Base-by-base conservation (phyloP, 1,139 yeast species). In the Taphrina sp. region DNA sequence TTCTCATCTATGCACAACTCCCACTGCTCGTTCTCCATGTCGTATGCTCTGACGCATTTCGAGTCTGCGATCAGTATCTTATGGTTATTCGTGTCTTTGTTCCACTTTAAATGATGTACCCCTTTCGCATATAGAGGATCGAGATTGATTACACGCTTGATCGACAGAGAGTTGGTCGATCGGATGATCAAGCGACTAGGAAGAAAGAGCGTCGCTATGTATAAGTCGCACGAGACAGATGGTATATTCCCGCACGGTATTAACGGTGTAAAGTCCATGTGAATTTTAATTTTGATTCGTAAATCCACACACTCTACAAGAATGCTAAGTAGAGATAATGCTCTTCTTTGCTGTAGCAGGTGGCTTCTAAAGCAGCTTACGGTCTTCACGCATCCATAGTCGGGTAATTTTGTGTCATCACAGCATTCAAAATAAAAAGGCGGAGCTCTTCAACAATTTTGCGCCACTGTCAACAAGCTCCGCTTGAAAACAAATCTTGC, bases 11-110 rank as follows among this genome's bases (percentile, higher is more conserved):
- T 60, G 42, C 26, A 49, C 7, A 36, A 19, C 14, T 14, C 28
- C 36, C 37, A 36, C 2, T 49, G 52, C 14, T 39, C 35, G 19
- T 58, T 52, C 35, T 59, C 61, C 35, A 60, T 23, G 22, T 56
- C 61, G 56, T 59, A 61, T 4, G 59, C 59, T 16, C 57, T 24
- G 5, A 61, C 58, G 16, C 51, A 56, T 16, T 36, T 47, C 20
- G 56, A 53, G 35, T 54, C 58, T 34, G 60, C 63, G 3, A 60
- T 58, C 10, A 61, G 49, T 14, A 61, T 41, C 22, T 59, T 58
- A n/a, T 56, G 51, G 14, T 46, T 47, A n/a, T 43, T 58, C 8
- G 33, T 47, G 17, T 38, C 44, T 22, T 37, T 35, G 14, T 38
- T 12, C 59, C 59, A 57, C 16, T 22, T 24, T 10, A 55, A 1